These are phyloP conservation scores for Fusarium buxicola DNA, from an alignment of 2,329 filamentous ascomycete species.

Conservation along the genomic window DNA sequence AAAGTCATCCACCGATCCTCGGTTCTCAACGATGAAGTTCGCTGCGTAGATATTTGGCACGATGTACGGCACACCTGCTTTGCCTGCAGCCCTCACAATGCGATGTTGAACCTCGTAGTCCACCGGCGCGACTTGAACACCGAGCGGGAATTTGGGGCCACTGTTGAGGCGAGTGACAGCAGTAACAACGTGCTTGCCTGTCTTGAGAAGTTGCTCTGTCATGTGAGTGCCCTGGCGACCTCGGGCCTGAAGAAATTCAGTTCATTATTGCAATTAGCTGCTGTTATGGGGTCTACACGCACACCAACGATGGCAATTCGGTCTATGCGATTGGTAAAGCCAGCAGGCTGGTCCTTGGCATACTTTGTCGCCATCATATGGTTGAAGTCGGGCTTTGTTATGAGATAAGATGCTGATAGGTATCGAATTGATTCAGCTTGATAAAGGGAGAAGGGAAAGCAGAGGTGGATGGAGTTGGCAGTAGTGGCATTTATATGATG, in stretches of 20 bases:
- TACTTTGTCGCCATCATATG: neutral
- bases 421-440: neutral
- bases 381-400: too few relatives aligned
- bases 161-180: constrained; percentile 60
- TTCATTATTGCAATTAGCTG: rapidly evolving
- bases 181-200: constrained; percentile 61
- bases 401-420: too few relatives aligned
- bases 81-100: constrained; percentile 59
- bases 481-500: neutral
- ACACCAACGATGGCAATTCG: constrained; percentile 58
- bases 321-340: constrained; percentile 17
- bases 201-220: constrained; percentile 55
- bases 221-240: constrained; percentile 52
- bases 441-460: neutral
- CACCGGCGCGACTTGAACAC: constrained; percentile 54
- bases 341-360: constrained; percentile 9
- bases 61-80: constrained; percentile 59
- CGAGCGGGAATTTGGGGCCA: constrained; percentile 53
- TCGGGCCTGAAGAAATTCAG: constrained; percentile 47
- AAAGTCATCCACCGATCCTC: neutral
- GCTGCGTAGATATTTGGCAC: constrained; percentile 58
- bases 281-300: constrained; percentile 35
- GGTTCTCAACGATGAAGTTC: constrained; percentile 40
- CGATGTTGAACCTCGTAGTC: constrained; percentile 56
- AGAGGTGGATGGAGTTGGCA: neutral